phyloP scores from a whole-genome alignment of 2,329 filamentous ascomycete genomes.

The Claviceps fusiformis region DNA sequence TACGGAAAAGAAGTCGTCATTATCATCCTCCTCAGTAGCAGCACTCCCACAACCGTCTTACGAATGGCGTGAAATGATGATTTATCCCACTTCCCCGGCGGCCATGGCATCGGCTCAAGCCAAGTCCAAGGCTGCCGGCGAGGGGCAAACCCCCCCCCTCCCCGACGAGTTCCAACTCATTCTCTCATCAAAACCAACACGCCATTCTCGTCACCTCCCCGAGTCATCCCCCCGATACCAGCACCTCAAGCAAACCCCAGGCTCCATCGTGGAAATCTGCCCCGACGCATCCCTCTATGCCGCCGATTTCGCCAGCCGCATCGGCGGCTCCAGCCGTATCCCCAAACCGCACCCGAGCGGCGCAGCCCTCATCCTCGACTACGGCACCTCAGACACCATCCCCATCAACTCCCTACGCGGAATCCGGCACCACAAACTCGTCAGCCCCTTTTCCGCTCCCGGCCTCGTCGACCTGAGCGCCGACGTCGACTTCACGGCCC shows the following conservation, averaged over 20 bases:
- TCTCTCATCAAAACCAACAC: slow-evolving; percentile 59
- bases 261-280: slow-evolving; percentile 74
- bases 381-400: slow-evolving; percentile 65
- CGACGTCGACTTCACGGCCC: slow-evolving; percentile 81
- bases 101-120: slow-evolving; percentile 39
- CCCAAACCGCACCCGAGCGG: slow-evolving; percentile 55
- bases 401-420: slow-evolving; percentile 84
- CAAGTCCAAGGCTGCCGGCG: slow-evolving; percentile 32
- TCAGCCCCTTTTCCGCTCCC: slow-evolving; percentile 67
- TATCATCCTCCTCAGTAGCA: slow-evolving; percentile 11
- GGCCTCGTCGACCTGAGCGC: slow-evolving; percentile 80
- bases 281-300: slow-evolving; percentile 75
- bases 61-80: slow-evolving; percentile 75
- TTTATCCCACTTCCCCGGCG: slow-evolving; percentile 49
- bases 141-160: slow-evolving; percentile 28
- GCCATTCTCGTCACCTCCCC: slow-evolving; percentile 74
- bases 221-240: slow-evolving; percentile 69
- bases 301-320: slow-evolving; percentile 67
- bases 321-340: slow-evolving; percentile 51
- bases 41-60: slow-evolving; percentile 6
- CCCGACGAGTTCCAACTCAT: slow-evolving; percentile 78
- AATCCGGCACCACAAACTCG: slow-evolving; percentile 61
- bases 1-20: slow-evolving; percentile 5
- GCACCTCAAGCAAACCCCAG: slow-evolving; percentile 51
- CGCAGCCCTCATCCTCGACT: slow-evolving; percentile 90